These are phyloP conservation scores for Colletotrichum cuscutae DNA, from an alignment of 2,329 filamentous ascomycete species.

Conservation along the genomic window DNA sequence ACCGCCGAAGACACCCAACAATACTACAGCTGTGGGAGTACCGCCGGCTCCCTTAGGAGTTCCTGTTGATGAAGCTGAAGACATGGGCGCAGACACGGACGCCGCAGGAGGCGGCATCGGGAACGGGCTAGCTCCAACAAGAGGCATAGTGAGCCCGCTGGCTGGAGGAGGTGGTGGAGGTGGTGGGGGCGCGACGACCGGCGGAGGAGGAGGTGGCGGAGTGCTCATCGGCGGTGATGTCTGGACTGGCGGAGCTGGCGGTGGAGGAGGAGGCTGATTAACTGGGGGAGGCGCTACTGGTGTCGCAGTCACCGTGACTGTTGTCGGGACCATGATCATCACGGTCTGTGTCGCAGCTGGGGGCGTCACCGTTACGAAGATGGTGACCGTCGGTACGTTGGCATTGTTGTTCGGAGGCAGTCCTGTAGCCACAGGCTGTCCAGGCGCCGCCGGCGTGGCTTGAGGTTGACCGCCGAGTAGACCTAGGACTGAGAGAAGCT, in stretches of 20 bases:
- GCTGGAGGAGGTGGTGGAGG: background rate
- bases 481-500: constrained; percentile 22
- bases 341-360: constrained; percentile 17
- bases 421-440: background rate
- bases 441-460: background rate
- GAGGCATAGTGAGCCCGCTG: constrained; percentile 1
- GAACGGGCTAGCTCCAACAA: background rate
- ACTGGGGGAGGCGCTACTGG: background rate
- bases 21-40: constrained; percentile 23
- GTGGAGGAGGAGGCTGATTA: background rate
- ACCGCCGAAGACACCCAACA: constrained; percentile 29
- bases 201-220: background rate
- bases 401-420: constrained; percentile 29
- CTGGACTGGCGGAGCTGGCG: background rate
- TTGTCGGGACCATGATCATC: constrained; percentile 25
- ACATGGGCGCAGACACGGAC: background rate
- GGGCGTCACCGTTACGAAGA: constrained; percentile 23
- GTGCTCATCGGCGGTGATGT: background rate
- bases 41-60: constrained; percentile 15
- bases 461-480: background rate
- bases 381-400: constrained; percentile 28
- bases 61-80: constrained; percentile 7
- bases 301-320: constrained; percentile 25
- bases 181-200: background rate
- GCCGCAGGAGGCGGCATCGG: constrained; percentile 2